Conservation (phyloP, 73 alveolate species). For the Paramecium primaurelia region DNA sequence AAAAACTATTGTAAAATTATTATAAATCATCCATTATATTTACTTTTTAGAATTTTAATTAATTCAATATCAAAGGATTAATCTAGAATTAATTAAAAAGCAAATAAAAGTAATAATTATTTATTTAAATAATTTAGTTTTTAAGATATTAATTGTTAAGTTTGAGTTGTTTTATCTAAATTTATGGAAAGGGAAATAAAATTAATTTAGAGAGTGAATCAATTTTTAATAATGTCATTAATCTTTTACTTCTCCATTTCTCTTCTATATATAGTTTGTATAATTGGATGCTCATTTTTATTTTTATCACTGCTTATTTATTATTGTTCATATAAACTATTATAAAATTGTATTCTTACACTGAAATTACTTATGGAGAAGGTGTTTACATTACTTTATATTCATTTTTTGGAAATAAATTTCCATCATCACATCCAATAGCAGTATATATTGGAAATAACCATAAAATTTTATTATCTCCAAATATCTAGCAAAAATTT, state of each 20-base stretch:
- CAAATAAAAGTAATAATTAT: neutral
- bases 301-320: neutral
- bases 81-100: neutral
- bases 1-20: neutral
- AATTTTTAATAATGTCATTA: neutral
- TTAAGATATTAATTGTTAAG: neutral
- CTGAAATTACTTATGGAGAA: neutral
- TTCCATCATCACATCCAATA: slow-evolving; percentile 10
- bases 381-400: neutral
- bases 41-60: neutral
- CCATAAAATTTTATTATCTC: slow-evolving; percentile 47
- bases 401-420: neutral
- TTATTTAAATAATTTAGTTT: too few relatives aligned
- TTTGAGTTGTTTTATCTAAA: neutral
- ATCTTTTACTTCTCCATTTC: neutral
- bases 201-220: neutral
- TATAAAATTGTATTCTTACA: neutral
- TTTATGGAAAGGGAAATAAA: neutral
- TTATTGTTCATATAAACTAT: neutral
- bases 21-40: neutral
- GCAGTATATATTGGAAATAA: slow-evolving; percentile 24
- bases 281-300: neutral
- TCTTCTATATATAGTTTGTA: neutral
- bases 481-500: slow-evolving; percentile 47
- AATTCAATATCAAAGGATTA: neutral